phyloP scores from a whole-genome alignment of 2,329 filamentous ascomycete species.

The Curvularia hawaiiensis region DNA sequence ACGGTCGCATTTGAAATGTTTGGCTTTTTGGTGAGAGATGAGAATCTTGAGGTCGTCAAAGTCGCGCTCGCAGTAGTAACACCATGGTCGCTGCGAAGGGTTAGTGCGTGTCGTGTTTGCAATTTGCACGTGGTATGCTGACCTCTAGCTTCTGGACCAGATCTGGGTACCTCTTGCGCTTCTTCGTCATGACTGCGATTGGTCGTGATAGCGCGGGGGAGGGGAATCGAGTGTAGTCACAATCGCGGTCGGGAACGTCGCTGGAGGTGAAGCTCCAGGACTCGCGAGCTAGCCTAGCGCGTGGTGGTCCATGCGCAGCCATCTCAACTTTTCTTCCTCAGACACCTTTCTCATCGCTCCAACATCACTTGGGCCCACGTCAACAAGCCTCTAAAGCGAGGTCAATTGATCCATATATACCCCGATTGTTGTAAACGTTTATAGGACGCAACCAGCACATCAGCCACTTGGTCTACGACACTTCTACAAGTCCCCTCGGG shows the following conservation, averaged over 20 bases:
- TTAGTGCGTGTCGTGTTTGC: conserved; percentile 2
- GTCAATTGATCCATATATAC: not conserved
- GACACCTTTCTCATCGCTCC: conserved; percentile 7
- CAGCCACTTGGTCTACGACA: conserved; percentile 55
- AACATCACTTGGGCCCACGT: conserved; percentile 9
- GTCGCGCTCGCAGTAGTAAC: conserved; percentile 99
- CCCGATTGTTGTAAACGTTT: not conserved
- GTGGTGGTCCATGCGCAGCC: conserved; percentile 14
- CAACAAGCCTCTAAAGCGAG: conserved; percentile 6
- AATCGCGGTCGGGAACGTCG: conserved; percentile 11
- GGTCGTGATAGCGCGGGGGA: conserved; percentile 1
- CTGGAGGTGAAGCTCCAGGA: conserved; percentile 23
- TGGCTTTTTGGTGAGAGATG: conserved; percentile 97
- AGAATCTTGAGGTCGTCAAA: conserved; percentile 97
- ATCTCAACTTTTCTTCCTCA: conserved; percentile 21
- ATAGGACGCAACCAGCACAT: conserved; percentile 42
- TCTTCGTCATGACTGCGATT: conserved; percentile 61
- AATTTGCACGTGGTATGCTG: not conserved
- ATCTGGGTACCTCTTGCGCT: conserved; percentile 84
- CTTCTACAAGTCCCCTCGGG: conserved; percentile 52
- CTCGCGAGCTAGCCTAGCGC: conserved; percentile 28
- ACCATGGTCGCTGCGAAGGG: conserved; percentile 74
- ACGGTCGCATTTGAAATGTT: conserved; percentile 96
- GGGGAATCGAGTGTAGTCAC: conserved; percentile 1
- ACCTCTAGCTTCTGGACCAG: conserved; percentile 80